A percentile compares a stretch with the other conserved stretches of the same genome.
Evolutionary conservation across 352 stramenopile genomes (phyloP).

Genomic region (Blastocystis sp.): DNA sequence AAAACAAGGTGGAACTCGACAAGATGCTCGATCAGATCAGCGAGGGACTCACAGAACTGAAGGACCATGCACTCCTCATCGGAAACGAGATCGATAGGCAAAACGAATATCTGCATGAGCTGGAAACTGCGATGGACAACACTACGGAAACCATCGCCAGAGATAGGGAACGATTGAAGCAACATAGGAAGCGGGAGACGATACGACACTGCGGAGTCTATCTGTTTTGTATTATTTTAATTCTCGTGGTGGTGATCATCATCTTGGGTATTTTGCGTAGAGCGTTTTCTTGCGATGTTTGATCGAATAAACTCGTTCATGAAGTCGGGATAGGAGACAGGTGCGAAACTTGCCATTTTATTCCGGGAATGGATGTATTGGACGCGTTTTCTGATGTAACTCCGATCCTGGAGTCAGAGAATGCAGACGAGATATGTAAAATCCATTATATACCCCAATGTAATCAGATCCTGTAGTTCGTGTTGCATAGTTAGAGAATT

Average conservation of each 20-base stretch:
- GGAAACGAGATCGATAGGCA: conserved; percentile 51
- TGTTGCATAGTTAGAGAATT: not conserved
- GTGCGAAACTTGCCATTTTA: too few species aligned
- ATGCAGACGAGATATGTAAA: conserved; percentile 15
- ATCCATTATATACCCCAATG: not conserved
- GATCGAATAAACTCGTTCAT: too few species aligned
- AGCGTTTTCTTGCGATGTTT: conserved; percentile 9
- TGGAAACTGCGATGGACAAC: not conserved
- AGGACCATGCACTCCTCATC: conserved; percentile 24
- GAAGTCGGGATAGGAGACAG: too few species aligned
- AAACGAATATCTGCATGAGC: conserved; percentile 6
- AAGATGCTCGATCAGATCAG: conserved; percentile 22
- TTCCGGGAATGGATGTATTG: not conserved
- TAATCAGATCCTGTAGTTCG: not conserved
- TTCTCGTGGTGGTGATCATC: conserved; percentile 27
- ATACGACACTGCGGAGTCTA: conserved; percentile 24
- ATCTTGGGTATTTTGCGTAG: conserved; percentile 20
- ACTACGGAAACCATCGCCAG: not conserved
- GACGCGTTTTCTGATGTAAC: not conserved
- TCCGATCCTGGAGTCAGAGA: not conserved
- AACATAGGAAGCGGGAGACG: not conserved
- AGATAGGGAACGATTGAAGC: not conserved
- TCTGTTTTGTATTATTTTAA: conserved; percentile 21
- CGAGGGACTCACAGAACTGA: conserved; percentile 35
- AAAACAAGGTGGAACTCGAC: conserved; percentile 23